Percentiles rank a stretch among this genome's conserved stretches.
Evolutionary conservation across 192 early-diverging fungal genomes (phyloP).

Genomic region (Podila horticola): DNA sequence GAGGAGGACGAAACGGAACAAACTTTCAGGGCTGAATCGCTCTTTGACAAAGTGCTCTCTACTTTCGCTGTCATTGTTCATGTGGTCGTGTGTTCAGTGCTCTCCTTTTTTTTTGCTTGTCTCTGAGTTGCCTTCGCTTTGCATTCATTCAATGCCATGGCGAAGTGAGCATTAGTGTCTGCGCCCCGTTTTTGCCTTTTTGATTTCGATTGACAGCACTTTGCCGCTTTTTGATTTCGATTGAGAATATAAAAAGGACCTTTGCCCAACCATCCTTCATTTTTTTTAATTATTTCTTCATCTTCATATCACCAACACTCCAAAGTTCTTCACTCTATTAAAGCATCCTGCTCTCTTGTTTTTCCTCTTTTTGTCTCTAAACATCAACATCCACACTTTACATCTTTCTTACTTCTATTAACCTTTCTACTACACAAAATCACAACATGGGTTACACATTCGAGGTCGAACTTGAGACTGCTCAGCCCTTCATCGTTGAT

Average conservation of each 20-base stretch:
- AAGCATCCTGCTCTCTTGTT: background rate
- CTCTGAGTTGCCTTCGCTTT: background rate
- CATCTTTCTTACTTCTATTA: background rate
- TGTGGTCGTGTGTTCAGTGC: background rate
- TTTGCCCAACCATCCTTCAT: background rate
- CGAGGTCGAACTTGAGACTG: conserved; percentile 32
- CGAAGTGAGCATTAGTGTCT: background rate
- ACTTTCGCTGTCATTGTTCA: background rate
- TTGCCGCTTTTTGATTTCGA: background rate
- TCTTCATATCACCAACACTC: background rate
- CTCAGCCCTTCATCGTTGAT: conserved; percentile 29
- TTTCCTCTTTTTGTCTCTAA: background rate
- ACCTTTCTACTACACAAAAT: background rate
- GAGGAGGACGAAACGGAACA: no score
- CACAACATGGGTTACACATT: conserved; percentile 33
- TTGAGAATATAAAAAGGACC: background rate
- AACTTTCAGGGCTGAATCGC: no score
- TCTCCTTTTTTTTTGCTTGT: background rate
- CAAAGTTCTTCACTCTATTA: background rate
- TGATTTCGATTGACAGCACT: background rate
- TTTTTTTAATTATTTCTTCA: background rate
- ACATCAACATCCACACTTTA: background rate
- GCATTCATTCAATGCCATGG: background rate
- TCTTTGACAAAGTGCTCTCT: no score
- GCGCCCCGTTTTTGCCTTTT: conserved; percentile 3